Evolutionary conservation across 2,329 filamentous ascomycete species (phyloP).

Genomic region (Cladophialophora carrionii): DNA sequence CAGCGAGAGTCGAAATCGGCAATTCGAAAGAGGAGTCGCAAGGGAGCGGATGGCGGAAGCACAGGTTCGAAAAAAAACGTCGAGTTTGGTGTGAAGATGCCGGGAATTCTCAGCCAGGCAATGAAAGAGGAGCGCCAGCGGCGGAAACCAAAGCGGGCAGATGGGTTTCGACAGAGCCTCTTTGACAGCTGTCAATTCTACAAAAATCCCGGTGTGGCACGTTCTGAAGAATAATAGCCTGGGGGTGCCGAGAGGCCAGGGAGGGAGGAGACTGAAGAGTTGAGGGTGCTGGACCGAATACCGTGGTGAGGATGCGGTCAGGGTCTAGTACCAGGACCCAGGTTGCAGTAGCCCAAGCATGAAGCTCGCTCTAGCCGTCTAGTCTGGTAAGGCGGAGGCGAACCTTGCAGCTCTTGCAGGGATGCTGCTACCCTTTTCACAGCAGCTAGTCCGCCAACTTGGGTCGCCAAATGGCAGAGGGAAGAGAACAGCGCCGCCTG

Average conservation of each 20-base stretch:
- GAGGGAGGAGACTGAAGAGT: neutral
- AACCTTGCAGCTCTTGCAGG: conserved; percentile 18
- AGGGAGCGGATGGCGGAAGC: neutral
- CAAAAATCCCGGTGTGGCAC: neutral
- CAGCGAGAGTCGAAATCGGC: neutral
- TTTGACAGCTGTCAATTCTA: neutral
- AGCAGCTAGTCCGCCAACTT: conserved; percentile 11
- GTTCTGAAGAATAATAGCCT: neutral
- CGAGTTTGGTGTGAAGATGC: neutral
- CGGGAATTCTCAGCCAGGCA: neutral
- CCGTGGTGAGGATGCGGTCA: conserved; percentile 17
- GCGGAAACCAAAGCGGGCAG: neutral
- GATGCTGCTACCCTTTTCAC: conserved; percentile 4
- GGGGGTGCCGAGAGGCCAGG: neutral
- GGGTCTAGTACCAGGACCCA: conserved; percentile 23
- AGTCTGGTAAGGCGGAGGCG: conserved; percentile 28
- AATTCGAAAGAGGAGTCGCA: conserved; percentile 5
- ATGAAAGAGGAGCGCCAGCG: neutral
- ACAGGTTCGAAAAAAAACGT: neutral
- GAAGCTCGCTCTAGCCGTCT: conserved; percentile 17
- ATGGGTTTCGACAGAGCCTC: neutral
- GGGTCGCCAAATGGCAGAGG: conserved; percentile 7
- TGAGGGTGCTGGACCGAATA: conserved; percentile 1
- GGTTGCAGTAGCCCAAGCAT: conserved; percentile 21
- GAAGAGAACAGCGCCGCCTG: neutral